Evolutionary conservation across 306 rosid species (phyloP).

Genomic region (Cajanus cajan): DNA sequence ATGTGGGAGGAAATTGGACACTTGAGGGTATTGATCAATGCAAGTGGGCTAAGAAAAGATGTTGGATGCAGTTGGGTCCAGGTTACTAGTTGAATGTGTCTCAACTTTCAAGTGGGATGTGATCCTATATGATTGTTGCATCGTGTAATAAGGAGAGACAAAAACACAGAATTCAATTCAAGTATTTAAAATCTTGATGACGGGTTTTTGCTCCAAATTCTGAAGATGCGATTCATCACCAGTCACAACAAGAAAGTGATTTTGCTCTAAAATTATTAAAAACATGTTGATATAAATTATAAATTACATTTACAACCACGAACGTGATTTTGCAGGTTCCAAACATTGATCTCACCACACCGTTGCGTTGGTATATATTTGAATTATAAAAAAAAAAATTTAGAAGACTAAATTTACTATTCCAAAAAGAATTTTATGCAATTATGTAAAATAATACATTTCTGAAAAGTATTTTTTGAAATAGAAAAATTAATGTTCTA

Average conservation of each 20-base stretch:
- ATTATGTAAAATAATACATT: too few relatives aligned
- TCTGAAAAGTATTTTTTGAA: too few relatives aligned
- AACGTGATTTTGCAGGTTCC: not conserved
- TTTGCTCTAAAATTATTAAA: not conserved
- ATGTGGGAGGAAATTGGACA: constrained; percentile 77
- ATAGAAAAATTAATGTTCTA: too few relatives aligned
- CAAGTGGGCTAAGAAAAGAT: constrained; percentile 57
- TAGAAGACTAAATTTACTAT: too few relatives aligned
- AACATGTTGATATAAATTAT: not conserved
- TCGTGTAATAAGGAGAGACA: not conserved
- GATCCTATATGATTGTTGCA: not conserved
- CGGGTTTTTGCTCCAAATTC: too few relatives aligned
- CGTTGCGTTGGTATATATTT: not conserved
- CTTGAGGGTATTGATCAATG: constrained; percentile 54
- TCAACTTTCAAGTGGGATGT: not conserved
- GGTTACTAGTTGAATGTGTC: constrained; percentile 38
- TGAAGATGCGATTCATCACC: too few relatives aligned
- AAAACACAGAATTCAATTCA: too few relatives aligned
- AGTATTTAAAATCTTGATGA: too few relatives aligned
- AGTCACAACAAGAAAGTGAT: too few relatives aligned
- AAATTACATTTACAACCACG: not conserved
- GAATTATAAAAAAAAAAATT: not conserved
- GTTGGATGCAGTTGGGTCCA: constrained; percentile 76
- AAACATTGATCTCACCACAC: not conserved
- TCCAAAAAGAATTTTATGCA: too few relatives aligned